phyloP scores from a whole-genome alignment of 306 rosid species.

The Dryas octopetala region DNA sequence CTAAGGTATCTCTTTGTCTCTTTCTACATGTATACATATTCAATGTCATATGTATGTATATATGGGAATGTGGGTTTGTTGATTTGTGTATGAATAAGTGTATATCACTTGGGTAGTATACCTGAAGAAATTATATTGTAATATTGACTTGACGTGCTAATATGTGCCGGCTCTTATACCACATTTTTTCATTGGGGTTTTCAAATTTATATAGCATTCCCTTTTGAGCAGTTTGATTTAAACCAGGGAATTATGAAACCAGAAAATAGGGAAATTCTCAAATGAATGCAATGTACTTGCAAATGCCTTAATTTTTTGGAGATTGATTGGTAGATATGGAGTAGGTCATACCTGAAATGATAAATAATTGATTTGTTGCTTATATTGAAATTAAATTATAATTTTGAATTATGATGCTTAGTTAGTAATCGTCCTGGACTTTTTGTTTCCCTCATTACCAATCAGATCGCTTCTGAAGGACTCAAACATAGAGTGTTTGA shows the following conservation, averaged over 20 bases:
- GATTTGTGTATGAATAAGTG: neutral
- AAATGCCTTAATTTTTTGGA: neutral
- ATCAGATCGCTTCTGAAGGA: constrained; percentile 51
- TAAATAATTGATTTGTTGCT: neutral
- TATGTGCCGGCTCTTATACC: too few relatives aligned
- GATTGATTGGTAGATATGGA: neutral
- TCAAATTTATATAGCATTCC: neutral
- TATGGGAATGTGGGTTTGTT: neutral
- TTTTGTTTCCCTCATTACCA: too few relatives aligned
- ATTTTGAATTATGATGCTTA: neutral
- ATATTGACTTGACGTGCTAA: too few relatives aligned
- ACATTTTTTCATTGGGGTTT: too few relatives aligned
- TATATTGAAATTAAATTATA: too few relatives aligned
- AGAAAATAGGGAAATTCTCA: too few relatives aligned
- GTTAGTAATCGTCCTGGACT: too few relatives aligned
- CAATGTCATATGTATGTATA: neutral
- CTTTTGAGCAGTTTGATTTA: neutral
- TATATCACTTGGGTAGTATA: too few relatives aligned
- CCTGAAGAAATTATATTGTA: too few relatives aligned
- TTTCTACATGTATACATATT: neutral
- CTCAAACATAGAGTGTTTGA: constrained; percentile 46
- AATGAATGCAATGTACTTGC: neutral
- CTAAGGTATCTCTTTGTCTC: constrained; percentile 29
- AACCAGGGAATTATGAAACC: neutral
- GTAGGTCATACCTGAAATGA: neutral